Base-by-base conservation (phyloP, 1,139 yeast species). In the Hyphopichia pseudoburtonii region DNA sequence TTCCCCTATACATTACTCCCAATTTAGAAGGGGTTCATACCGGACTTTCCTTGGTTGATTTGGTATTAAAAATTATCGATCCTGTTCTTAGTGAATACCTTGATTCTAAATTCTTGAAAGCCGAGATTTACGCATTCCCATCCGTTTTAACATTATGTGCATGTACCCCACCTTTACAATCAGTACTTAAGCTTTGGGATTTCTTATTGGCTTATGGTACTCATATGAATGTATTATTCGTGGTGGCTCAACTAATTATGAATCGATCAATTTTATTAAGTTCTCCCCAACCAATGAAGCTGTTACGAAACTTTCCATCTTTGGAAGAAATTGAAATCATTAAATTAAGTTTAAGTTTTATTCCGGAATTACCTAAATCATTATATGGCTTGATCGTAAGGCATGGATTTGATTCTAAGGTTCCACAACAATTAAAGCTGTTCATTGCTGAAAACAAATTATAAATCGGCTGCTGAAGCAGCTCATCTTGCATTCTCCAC, bases 91-190 rank as follows among this genome's bases (percentile, higher is more conserved):
- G 76, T 54, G 73, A 73, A 28, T 77, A 69, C 48, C 67, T 86
- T 33, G 78, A 74, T 42, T 73, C 83, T 36, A 84, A 83, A 50
- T 77, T 83, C 52, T 58, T 82, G 40, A 80, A 84, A 33, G 90
- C 96, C 0, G 89, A 89, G 53, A 80, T 89, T 25, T 89, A 88
- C 57, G 96, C 96, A 0, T 82, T 89, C 50, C 95, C 97, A 0
- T 82, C 95, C 1, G 87, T 89, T 0, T 65, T 90, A 44, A 89
- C 97, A 0, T 66, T 90, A 34, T 82, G 94, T 40, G 95, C 96
- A 4, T 87, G 96, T 53, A 88, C 95, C 3, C 96, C 95, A 8
- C 94, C 96, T 0, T 64, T 90, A 35, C 65, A 71, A 19, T 86
- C 89, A 44, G 88, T 86, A 1, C 63, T 89, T 32, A 76, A 81